A percentile compares a stretch with the other conserved stretches of the same genome.
phyloP scores from a whole-genome alignment of 129 eudicot species.

The Calendula officinalis region DNA sequence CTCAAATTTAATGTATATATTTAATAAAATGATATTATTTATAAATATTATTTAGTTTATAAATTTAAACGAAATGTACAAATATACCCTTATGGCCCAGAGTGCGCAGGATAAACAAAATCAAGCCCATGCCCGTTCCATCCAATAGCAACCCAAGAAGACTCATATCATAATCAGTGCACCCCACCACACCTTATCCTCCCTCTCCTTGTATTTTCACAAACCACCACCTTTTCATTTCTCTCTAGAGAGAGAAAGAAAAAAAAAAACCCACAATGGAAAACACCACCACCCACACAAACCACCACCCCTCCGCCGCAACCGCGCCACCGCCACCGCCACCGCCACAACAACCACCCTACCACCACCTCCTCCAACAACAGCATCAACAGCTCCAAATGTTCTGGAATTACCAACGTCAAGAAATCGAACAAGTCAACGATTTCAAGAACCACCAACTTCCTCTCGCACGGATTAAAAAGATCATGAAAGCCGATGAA shows the following conservation, averaged over 20 bases:
- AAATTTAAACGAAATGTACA: not conserved
- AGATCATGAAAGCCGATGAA: constrained; percentile 75
- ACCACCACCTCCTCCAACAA: constrained; percentile 83
- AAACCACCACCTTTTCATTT: constrained; percentile 1
- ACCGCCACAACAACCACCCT: constrained; percentile 38
- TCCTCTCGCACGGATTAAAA: constrained; percentile 72
- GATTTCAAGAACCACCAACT: constrained; percentile 90
- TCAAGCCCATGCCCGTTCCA: constrained; percentile 8
- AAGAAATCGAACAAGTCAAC: constrained; percentile 70
- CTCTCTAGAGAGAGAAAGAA: not conserved
- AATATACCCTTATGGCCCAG: not conserved
- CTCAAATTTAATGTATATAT: no score
- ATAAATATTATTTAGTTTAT: no score
- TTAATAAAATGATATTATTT: no score
- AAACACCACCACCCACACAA: constrained; percentile 37
- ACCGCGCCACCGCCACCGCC: constrained; percentile 29
- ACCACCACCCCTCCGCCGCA: constrained; percentile 29
- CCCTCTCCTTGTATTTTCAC: constrained; percentile 14
- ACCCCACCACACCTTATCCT: constrained; percentile 42
- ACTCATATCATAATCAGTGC: constrained; percentile 19
- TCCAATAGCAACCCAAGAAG: constrained; percentile 19
- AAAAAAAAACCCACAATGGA: constrained; percentile 19
- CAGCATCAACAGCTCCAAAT: constrained; percentile 80
- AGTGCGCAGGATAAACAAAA: constrained; percentile 30
- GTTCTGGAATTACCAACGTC: constrained; percentile 88